Base-by-base conservation (phyloP, 306 rosid genomes). In the Neltuma alba region DNA sequence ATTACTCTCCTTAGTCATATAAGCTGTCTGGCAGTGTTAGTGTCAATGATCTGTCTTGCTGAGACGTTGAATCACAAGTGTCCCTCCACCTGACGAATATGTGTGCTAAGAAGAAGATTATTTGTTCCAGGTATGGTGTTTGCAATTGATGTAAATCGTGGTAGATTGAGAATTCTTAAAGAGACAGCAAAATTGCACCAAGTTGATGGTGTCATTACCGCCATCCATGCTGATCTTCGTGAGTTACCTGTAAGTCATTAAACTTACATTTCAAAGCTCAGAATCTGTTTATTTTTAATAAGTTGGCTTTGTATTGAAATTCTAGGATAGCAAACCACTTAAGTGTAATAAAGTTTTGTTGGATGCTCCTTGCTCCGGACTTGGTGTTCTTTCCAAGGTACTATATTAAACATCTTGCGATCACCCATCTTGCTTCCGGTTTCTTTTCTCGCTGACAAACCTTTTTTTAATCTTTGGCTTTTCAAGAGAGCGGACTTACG, bases 371-470 rank as follows among this genome's bases (percentile, higher is more conserved):
- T 93, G 98, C 79, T 91, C 97, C 52, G 98, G 98, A 58, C 76
- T 93, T 57, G 97, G 98, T 45, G 98, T 93, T 87, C 98, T 93
- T 81, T 91, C 98, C 61, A 93, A 93, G 97, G 98, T 88, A 76
- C 67, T 84, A 27, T 61, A 55, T 66, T 60, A 57, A 77, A 64
- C 76, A 61, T 12, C 55, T n/a, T 50, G 55, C 50, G 3, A 37
- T 78, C 78, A 36, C 31, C 41, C 42, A 6, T 65, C 31, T 4
- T 38, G 62, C 21, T 70, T 0, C 23, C 57, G 9, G 36, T 2
- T 38, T 28, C 31, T 45, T 71, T 37, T 13, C 70, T 68, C 63
- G 20, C 70, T 79, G 50, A 54, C 50, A 75, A 48, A 77, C 65
- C 48, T 84, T 82, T 71, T 47, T 14, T 60, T 57, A 21, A 61